Conservation (phyloP, 1,284 basidiomycete species). For the Neolentinus lepideus region DNA sequence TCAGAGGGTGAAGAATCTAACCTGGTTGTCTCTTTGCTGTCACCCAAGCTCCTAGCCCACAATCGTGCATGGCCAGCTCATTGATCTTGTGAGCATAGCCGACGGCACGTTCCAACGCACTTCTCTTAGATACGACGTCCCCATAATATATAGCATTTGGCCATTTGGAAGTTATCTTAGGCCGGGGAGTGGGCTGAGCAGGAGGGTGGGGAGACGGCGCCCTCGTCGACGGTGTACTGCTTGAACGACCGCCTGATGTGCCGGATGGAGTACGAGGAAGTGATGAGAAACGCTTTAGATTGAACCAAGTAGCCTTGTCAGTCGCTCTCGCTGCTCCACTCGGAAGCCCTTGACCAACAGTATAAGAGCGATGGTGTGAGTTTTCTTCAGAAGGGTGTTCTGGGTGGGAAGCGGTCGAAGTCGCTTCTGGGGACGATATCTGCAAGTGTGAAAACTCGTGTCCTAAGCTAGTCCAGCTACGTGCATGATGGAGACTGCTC, state of each 20-base stretch:
- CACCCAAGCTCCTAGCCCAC: slow-evolving; percentile 77
- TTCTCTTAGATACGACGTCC: slow-evolving; percentile 58
- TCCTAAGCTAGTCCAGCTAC: slow-evolving; percentile 23
- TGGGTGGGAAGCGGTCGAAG: not conserved
- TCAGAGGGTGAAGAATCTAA: slow-evolving; percentile 23
- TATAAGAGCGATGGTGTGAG: not conserved
- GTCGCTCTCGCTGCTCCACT: slow-evolving; percentile 4
- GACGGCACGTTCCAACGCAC: slow-evolving; percentile 63
- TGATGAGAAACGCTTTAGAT: slow-evolving; percentile 49
- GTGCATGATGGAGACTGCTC: slow-evolving; percentile 20
- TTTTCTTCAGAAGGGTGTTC: not conserved
- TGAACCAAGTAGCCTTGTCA: slow-evolving; percentile 21
- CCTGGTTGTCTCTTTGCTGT: slow-evolving; percentile 46
- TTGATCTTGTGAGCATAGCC: slow-evolving; percentile 83
- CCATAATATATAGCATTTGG: slow-evolving; percentile 72
- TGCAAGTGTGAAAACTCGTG: not conserved
- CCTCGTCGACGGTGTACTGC: slow-evolving; percentile 12
- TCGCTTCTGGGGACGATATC: slow-evolving; percentile 1
- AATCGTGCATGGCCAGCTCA: slow-evolving; percentile 71
- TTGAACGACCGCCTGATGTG: slow-evolving; percentile 15
- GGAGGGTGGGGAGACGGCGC: slow-evolving; percentile 26
- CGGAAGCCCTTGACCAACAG: not conserved
- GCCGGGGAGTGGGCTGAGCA: slow-evolving; percentile 11
- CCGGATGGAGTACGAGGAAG: slow-evolving; percentile 51
- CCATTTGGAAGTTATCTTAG: slow-evolving; percentile 41